phyloP scores from a whole-genome alignment of 176 grass and related monocot species.

The Paspalum vaginatum region DNA sequence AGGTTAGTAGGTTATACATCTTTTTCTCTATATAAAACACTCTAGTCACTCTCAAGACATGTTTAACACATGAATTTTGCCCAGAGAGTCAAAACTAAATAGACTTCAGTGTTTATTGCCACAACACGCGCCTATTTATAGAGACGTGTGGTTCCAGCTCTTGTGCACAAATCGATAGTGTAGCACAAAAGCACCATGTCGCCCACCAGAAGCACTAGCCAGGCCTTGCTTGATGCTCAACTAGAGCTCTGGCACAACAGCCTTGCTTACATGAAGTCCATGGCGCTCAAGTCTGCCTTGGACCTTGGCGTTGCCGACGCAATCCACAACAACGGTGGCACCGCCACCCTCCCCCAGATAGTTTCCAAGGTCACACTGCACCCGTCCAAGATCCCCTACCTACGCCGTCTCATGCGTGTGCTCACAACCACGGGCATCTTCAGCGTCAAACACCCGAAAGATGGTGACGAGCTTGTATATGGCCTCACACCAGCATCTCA shows the following conservation, averaged over 20 bases:
- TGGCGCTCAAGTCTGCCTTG: neutral
- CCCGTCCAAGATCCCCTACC: neutral
- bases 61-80: too few relatives aligned
- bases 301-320: neutral
- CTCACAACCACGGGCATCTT: neutral
- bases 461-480: neutral
- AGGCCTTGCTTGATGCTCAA: neutral
- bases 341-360: neutral
- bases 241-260: neutral
- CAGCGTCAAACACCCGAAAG: neutral
- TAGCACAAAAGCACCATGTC: neutral
- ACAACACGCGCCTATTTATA: too few relatives aligned
- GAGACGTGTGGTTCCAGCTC: too few relatives aligned
- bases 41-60: too few relatives aligned
- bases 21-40: too few relatives aligned
- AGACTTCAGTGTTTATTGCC: too few relatives aligned
- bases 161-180: too few relatives aligned
- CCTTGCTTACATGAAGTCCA: neutral
- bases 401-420: neutral
- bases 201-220: neutral
- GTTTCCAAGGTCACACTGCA: neutral
- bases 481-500: neutral
- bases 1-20: too few relatives aligned
- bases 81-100: too few relatives aligned
- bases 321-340: neutral